A percentile compares a stretch with the other conserved stretches of the same genome.
phyloP scores from a whole-genome alignment of 177 flowering plant species.

The Vitis hybrid region DNA sequence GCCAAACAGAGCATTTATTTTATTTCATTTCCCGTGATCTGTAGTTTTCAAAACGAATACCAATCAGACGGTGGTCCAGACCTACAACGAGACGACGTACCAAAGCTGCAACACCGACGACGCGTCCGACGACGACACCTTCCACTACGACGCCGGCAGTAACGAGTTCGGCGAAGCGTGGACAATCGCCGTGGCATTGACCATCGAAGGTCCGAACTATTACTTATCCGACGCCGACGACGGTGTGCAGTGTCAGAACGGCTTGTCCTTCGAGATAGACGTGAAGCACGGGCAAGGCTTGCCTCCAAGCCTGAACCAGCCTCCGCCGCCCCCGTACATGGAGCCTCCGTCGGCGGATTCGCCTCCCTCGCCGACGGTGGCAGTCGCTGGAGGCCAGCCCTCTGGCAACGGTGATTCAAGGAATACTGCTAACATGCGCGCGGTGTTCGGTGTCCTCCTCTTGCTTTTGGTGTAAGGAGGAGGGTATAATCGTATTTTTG shows the following conservation, averaged over 20 bases:
- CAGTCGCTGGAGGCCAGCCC: constrained; percentile 16
- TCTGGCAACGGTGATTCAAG: constrained; percentile 13
- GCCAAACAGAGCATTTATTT: background rate
- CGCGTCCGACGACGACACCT: constrained; percentile 49
- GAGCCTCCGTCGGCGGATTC: constrained; percentile 45
- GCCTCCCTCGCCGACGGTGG: constrained; percentile 32
- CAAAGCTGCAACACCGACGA: constrained; percentile 47
- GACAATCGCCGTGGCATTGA: constrained; percentile 61
- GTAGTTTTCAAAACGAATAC: constrained; percentile 76
- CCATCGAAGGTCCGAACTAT: constrained; percentile 51
- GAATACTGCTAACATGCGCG: constrained; percentile 15
- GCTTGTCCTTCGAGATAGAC: constrained; percentile 68
- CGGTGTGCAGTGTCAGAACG: constrained; percentile 65
- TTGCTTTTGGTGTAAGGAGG: background rate
- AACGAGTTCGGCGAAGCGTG: constrained; percentile 23
- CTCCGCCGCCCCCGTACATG: constrained; percentile 72
- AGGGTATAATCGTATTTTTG: constrained; percentile 3
- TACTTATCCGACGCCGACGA: constrained; percentile 74
- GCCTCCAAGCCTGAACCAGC: constrained; percentile 84
- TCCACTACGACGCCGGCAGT: constrained; percentile 43
- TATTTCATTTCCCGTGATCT: background rate
- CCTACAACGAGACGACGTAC: constrained; percentile 74
- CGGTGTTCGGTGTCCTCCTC: constrained; percentile 2
- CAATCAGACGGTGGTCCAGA: constrained; percentile 76
- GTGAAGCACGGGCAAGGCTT: constrained; percentile 69